Percentiles rank a stretch among this genome's conserved stretches.
These are phyloP conservation scores for Hylodesmum podocarpum DNA, from an alignment of 306 rosid species.

Conservation along the genomic window DNA sequence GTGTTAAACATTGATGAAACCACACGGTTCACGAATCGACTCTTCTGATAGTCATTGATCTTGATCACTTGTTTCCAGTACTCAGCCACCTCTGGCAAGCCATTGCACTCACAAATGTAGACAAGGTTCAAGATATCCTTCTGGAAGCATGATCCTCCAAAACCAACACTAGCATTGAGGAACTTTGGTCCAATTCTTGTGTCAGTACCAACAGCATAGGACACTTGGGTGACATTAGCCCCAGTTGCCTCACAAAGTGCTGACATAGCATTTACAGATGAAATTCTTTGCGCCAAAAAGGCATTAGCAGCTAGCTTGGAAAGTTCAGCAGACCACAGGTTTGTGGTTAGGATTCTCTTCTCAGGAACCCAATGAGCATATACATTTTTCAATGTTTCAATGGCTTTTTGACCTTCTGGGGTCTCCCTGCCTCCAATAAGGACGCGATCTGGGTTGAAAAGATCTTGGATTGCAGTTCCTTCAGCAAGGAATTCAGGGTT, in stretches of 20 bases:
- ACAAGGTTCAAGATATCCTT: constrained; percentile 89
- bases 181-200: constrained; percentile 91
- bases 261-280: constrained; percentile 95
- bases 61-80: constrained; percentile 98
- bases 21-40: constrained; percentile 85
- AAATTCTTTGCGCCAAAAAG: constrained; percentile 93
- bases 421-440: constrained; percentile 93
- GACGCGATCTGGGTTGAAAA: constrained; percentile 78
- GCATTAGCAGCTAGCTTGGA: constrained; percentile 97
- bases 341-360: constrained; percentile 75
- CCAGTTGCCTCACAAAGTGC: constrained; percentile 99
- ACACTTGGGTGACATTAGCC: constrained; percentile 71
- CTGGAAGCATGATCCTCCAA: constrained; percentile 97
- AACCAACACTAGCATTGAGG: constrained; percentile 92
- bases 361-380: constrained; percentile 93
- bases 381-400: constrained; percentile 69
- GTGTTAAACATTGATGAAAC: constrained; percentile 96
- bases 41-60: constrained; percentile 93
- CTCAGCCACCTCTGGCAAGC: constrained; percentile 96
- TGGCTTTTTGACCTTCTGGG: constrained; percentile 73
- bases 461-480: constrained; percentile 91
- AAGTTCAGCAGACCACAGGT: constrained; percentile 94
- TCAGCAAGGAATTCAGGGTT: constrained; percentile 96
- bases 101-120: constrained; percentile 93
- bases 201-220: constrained; percentile 90